Evolutionary conservation across 164 flowering plant species (phyloP).

Genomic region (Tetrastigma voinierianum): DNA sequence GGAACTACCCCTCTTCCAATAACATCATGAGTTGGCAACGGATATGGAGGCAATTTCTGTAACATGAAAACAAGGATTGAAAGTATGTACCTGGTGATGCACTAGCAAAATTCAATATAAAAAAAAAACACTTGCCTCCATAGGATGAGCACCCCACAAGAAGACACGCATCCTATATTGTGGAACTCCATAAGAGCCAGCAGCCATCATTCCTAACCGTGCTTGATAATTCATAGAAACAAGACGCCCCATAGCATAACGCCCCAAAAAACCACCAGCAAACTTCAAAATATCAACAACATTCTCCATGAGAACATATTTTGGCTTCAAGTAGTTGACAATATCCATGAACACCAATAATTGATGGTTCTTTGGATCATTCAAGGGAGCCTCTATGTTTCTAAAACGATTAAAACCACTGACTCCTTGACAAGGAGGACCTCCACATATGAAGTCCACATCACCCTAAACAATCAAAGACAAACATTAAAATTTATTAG

Average conservation of each 20-base stretch:
- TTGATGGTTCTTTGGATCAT: slow-evolving; percentile 70
- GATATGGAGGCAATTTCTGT: slow-evolving; percentile 77
- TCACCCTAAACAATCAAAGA: slow-evolving; percentile 47
- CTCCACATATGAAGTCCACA: slow-evolving; percentile 87
- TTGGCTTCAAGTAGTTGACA: slow-evolving; percentile 69
- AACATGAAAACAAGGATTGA: background rate
- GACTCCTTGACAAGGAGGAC: slow-evolving; percentile 96
- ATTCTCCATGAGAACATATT: slow-evolving; percentile 81
- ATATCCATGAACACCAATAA: slow-evolving; percentile 73
- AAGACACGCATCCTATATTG: slow-evolving; percentile 82
- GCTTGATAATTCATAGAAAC: slow-evolving; percentile 68
- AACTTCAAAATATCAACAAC: slow-evolving; percentile 77
- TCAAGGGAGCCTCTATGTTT: slow-evolving; percentile 42
- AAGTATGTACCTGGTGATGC: background rate
- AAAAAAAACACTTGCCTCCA: slow-evolving; percentile 28
- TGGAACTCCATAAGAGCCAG: slow-evolving; percentile 86
- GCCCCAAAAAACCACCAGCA: slow-evolving; percentile 55
- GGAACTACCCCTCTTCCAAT: slow-evolving; percentile 52
- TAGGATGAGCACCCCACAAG: slow-evolving; percentile 82
- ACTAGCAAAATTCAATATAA: background rate
- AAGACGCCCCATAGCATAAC: slow-evolving; percentile 73
- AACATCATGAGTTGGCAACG: slow-evolving; percentile 82
- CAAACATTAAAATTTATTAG: background rate
- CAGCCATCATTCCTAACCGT: slow-evolving; percentile 75
- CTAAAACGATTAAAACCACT: slow-evolving; percentile 89